These are phyloP conservation scores for Mucor mucedo DNA, from an alignment of 371 early-diverging fungal genomes.

Conservation along the genomic window DNA sequence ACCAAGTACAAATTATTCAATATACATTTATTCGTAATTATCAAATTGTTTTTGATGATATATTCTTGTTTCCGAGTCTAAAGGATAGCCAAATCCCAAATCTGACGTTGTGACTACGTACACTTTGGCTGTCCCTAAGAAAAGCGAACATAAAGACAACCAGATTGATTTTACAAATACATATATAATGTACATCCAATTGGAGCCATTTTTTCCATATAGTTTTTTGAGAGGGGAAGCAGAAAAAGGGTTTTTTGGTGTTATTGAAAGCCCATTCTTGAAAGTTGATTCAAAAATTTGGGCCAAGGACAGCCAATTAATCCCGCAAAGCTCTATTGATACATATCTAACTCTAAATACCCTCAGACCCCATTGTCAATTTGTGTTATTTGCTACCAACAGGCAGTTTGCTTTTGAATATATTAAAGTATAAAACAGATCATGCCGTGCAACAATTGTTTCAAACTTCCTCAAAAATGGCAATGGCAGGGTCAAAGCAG, in stretches of 20 bases:
- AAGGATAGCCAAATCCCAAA: too few species aligned
- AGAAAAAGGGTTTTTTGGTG: conserved; percentile 10
- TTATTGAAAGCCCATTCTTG: conserved; percentile 1
- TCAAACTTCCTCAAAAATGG: too few species aligned
- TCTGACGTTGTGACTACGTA: too few species aligned
- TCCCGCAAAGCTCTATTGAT: conserved; percentile 6
- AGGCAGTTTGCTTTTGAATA: conserved; percentile 17
- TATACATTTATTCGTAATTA: too few species aligned
- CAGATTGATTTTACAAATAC: conserved; percentile 1
- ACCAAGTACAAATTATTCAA: too few species aligned
- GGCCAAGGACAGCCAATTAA: conserved; percentile 11
- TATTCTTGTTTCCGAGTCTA: too few species aligned
- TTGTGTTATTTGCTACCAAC: conserved; percentile 13
- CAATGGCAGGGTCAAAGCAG: too few species aligned
- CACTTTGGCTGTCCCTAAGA: too few species aligned
- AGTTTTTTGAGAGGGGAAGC: conserved; percentile 9
- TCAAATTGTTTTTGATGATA: too few species aligned
- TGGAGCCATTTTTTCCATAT: conserved; percentile 17
- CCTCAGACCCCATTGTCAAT: conserved; percentile 8
- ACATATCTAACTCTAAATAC: conserved; percentile 1
- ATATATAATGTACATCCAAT: conserved; percentile 19
- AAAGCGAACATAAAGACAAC: neutral
- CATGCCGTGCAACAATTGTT: conserved; percentile 6
- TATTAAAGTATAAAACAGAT: conserved; percentile 18
- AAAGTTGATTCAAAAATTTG: conserved; percentile 15